A percentile compares a stretch with the other conserved stretches of the same genome.
Evolutionary conservation across 2,329 filamentous ascomycete genomes (phyloP).

Genomic region (Fusarium albosuccineum): DNA sequence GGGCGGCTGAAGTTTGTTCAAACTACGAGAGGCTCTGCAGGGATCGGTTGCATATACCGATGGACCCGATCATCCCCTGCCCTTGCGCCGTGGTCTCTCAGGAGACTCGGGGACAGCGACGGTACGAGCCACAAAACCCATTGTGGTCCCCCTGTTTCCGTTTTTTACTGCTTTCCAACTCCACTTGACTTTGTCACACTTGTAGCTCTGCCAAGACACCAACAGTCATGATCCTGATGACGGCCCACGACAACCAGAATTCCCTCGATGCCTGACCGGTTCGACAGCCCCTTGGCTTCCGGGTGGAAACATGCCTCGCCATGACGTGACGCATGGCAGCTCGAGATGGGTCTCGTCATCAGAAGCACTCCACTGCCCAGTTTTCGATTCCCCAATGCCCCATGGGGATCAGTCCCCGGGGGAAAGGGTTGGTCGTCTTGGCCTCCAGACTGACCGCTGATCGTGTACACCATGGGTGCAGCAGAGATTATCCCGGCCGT

Average conservation of each 20-base stretch:
- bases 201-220: slow-evolving; percentile 10
- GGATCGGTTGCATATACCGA: slow-evolving; percentile 4
- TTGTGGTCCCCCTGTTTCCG: slow-evolving; percentile 2
- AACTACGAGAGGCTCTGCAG: background rate
- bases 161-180: slow-evolving; percentile 9
- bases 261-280: slow-evolving; percentile 1
- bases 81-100: background rate
- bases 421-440: background rate
- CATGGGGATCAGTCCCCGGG: slow-evolving; percentile 23
- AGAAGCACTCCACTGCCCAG: slow-evolving; percentile 23
- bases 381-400: slow-evolving; percentile 20
- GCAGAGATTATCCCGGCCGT: background rate
- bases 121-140: slow-evolving; percentile 1
- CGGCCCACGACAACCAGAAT: slow-evolving; percentile 52
- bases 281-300: slow-evolving; percentile 2
- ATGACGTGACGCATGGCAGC: slow-evolving; percentile 19
- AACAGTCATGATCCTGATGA: slow-evolving; percentile 61
- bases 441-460: background rate
- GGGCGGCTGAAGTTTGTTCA: slow-evolving; percentile 14
- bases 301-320: background rate
- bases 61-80: background rate
- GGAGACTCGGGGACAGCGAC: background rate
- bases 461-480: background rate
- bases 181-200: background rate
- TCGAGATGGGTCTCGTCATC: background rate